A percentile compares a stretch with the other conserved stretches of the same genome.
Conservation (phyloP, 2,329 filamentous ascomycete genomes). For the Didymosphaeria variabile region DNA sequence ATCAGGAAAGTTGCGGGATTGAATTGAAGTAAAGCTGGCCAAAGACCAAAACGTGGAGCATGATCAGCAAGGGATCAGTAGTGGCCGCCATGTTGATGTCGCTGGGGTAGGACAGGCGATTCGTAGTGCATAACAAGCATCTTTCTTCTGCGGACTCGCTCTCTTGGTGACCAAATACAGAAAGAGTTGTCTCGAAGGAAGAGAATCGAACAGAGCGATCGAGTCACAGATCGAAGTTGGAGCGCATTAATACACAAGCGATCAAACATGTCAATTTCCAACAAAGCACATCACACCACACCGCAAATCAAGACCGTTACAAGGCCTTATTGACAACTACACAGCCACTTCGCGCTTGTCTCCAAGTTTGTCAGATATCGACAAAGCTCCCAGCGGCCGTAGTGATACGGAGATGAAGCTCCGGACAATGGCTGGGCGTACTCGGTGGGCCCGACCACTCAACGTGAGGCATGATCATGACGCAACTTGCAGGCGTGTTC, state of each 20-base stretch:
- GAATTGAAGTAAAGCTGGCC: too few relatives aligned
- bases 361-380: neutral
- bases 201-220: neutral
- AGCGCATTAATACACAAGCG: neutral
- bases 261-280: neutral
- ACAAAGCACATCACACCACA: neutral
- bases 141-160: too few relatives aligned
- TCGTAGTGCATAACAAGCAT: too few relatives aligned
- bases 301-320: neutral
- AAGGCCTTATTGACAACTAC: neutral
- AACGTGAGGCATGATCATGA: neutral
- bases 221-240: neutral
- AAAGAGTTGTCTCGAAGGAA: neutral
- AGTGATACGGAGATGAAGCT: constrained; percentile 6
- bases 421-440: constrained; percentile 2
- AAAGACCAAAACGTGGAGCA: too few relatives aligned
- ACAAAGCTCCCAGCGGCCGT: neutral
- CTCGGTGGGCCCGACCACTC: constrained; percentile 6
- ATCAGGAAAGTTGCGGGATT: too few relatives aligned
- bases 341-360: neutral
- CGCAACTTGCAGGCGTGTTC: neutral
- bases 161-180: neutral
- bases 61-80: too few relatives aligned
- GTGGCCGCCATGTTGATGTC: too few relatives aligned
- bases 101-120: too few relatives aligned